These are phyloP conservation scores for Arachnopeziza araneosa DNA, from an alignment of 2,329 filamentous ascomycete species.

Conservation along the genomic window DNA sequence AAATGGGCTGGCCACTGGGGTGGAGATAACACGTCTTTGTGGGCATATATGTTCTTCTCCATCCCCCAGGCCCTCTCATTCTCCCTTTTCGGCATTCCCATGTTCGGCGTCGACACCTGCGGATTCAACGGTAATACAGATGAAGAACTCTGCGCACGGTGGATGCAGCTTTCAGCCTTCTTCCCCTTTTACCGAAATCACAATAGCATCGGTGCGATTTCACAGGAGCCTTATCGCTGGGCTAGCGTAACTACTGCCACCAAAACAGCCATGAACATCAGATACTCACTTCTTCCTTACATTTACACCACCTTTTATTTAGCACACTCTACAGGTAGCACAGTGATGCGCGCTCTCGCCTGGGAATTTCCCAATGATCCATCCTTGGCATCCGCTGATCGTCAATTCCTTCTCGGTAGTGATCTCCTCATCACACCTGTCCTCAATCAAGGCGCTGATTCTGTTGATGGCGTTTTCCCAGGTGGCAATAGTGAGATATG, in stretches of 20 bases:
- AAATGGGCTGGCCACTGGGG: constrained; percentile 79
- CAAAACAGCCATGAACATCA: constrained; percentile 62
- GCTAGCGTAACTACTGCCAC: constrained; percentile 57
- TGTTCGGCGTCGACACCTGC: constrained; percentile 68
- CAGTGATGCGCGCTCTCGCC: constrained; percentile 65
- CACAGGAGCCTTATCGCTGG: constrained; percentile 71
- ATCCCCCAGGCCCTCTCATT: constrained; percentile 76
- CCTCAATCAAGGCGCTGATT: constrained; percentile 54
- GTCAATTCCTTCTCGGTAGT: constrained; percentile 66
- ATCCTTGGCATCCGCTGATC: constrained; percentile 57
- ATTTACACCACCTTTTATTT: constrained; percentile 69
- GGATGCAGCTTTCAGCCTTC: constrained; percentile 69
- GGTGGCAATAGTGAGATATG: constrained; percentile 57
- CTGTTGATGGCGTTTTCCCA: constrained; percentile 64
- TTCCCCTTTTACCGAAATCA: constrained; percentile 78
- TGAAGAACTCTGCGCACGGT: constrained; percentile 66
- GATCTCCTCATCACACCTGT: constrained; percentile 63
- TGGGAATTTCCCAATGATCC: constrained; percentile 74
- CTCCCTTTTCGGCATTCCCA: constrained; percentile 68
- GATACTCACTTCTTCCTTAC: constrained; percentile 67
- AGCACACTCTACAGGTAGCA: constrained; percentile 59
- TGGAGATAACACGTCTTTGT: constrained; percentile 66
- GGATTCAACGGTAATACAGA: constrained; percentile 65
- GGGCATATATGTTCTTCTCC: constrained; percentile 68
- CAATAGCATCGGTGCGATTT: constrained; percentile 53